Evolutionary conservation across 23 red algal species (phyloP), one percentile per base, ranked within the genome.

Genomic region (Cyanidioschyzon merolae): DNA sequence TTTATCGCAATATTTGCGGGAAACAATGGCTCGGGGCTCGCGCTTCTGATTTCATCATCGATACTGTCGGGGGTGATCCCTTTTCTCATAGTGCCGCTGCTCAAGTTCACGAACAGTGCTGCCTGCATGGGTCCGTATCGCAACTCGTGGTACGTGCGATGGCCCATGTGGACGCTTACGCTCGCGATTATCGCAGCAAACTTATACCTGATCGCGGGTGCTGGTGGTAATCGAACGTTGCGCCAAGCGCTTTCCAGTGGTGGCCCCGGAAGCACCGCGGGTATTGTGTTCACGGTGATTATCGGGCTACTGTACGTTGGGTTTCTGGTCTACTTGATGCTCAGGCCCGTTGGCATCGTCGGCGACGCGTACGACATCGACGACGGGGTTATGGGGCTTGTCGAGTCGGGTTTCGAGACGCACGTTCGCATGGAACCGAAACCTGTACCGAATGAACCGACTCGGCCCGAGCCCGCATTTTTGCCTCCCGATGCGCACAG

Each of bases 61-160:
- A 78, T 78, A 24, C 76, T 78, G 18, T 78, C 76, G 15, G 76
- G 32, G 37, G 76, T 78, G 1, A 78, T 78, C 41, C 76, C 76
- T 17, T 78, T 78, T 45, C 37, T 78, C 18, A 78, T 78, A 17
- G 18, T 78, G 38, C 76, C 76, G 37, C 15, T 78, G 1, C 58
- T 78, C 37, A 78, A 78, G 21, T 78, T 78, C 37, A 78, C 76
- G 21, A 12, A 45, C 1, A 58, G 50, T 1, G 27, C 12, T 17
- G 26, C 31, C n/a, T 78, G 76, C 58, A 78, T 78, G 76, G 76
- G 76, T 39, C 35, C 76, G 2, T 78, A 58, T 40, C 57, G 37
- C 50, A 78, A 78, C 41, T 39, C 76, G 38, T 32, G 35, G 37
- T 78, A 58, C 50, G 37, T 78, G 7, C 37, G 37, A 1, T 29